phyloP scores from a whole-genome alignment of 2,329 filamentous ascomycete species.

The Aspergillus arachidicola region DNA sequence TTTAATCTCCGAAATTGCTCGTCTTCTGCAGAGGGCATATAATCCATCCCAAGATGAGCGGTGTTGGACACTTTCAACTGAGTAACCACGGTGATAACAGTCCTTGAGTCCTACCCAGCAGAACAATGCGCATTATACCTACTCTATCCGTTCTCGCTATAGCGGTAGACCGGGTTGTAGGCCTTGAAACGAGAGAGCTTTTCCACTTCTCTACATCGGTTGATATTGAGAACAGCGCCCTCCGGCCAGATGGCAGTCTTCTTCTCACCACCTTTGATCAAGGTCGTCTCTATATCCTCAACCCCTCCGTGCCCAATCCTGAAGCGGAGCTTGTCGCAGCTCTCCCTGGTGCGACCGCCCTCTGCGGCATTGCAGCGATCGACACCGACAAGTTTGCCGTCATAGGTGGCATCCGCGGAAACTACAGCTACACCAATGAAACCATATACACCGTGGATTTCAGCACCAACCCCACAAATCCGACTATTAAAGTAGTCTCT shows the following conservation, averaged over 20 bases:
- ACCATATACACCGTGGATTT: slow-evolving; percentile 22
- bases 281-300: slow-evolving; percentile 16
- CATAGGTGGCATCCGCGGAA: slow-evolving; percentile 19
- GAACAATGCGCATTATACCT: neutral
- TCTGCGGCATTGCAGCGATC: slow-evolving; percentile 23
- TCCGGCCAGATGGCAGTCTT: slow-evolving; percentile 20
- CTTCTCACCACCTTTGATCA: slow-evolving; percentile 22
- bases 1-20: neutral
- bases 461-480: neutral
- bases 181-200: slow-evolving; percentile 10
- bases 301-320: slow-evolving; percentile 4
- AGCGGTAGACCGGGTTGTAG: neutral
- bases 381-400: slow-evolving; percentile 22
- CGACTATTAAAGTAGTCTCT: slow-evolving; percentile 7
- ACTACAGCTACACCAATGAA: slow-evolving; percentile 20
- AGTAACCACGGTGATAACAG: neutral
- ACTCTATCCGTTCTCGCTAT: neutral
- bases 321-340: slow-evolving; percentile 14
- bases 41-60: too few species aligned
- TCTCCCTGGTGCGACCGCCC: slow-evolving; percentile 18
- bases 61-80: neutral
- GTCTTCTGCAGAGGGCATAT: neutral
- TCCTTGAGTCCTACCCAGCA: neutral
- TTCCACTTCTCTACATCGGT: slow-evolving; percentile 17
- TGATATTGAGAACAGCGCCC: slow-evolving; percentile 19